Evolutionary conservation across 2,329 filamentous ascomycete genomes (phyloP), one percentile per base, ranked within the genome.

Genomic region (Aspergillus aculeatus): DNA sequence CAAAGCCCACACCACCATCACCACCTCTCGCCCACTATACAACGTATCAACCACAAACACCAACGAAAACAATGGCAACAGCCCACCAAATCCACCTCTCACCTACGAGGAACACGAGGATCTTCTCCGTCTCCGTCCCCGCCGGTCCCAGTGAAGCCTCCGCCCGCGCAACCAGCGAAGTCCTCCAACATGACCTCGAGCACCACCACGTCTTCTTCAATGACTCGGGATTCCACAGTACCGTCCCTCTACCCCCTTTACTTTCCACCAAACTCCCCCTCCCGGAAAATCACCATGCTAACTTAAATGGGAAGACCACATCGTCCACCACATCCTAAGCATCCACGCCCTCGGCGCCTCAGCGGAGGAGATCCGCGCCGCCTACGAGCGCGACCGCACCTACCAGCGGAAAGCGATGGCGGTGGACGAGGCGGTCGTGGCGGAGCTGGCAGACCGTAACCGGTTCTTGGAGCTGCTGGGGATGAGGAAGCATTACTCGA

Each of bases 121-220:
- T 81, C 21, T 84, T 80, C 65, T 79, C 76, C 60, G 70, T 78
- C 2, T 4, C 38, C 16, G 38, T 5, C 16, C 1, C 38, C 6
- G 11, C 26, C 78, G 23, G 23, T 23, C 23, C 81, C 47, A 83
- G 79, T 2, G 75, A 83, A 2, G 85, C 86, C 35, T 82, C 87
- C 0, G 89, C 91, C 0, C 77, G 79, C 44, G 87, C 80, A 60
- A 82, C 84, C 0, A 88, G 86, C 3, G 80, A 89, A 63, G 76
- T 96, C 4, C 77, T 97, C 19, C 90, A 96, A 71, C 79, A 87
- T 59, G 92, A 96, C 69, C 83, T 95, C 64, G 84, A 83, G 29
- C 77, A 77, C 35, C 85, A 92, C 67, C 90, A 96, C 70, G 88
- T 92, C 59, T 96, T 89, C 77, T 96, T 92, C 81, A 96, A 95